Evolutionary conservation across 768 basidiomycete genomes (phyloP).

Genomic region (Collybiopsis confluens): DNA sequence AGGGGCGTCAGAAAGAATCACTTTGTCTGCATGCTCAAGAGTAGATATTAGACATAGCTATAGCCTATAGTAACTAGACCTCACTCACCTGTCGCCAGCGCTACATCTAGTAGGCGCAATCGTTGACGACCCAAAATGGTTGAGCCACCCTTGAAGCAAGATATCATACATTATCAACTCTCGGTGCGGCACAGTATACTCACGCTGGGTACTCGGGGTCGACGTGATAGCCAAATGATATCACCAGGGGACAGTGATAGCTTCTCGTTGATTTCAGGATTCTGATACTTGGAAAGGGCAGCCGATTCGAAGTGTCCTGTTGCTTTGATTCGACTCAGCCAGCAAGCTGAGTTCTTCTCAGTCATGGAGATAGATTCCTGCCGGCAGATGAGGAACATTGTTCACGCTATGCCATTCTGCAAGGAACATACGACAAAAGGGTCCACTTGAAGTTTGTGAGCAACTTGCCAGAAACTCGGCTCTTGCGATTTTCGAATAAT

Average conservation of each 20-base stretch:
- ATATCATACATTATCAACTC: not conserved
- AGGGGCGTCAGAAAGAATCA: constrained; percentile 51
- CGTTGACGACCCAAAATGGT: constrained; percentile 74
- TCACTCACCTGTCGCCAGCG: constrained; percentile 54
- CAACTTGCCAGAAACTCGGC: constrained; percentile 36
- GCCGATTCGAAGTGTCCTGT: constrained; percentile 18
- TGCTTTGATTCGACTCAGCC: constrained; percentile 38
- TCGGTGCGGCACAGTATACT: too few relatives aligned
- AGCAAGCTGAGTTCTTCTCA: constrained; percentile 37
- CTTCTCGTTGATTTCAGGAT: constrained; percentile 32
- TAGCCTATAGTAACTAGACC: constrained; percentile 6
- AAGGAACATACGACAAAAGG: constrained; percentile 24
- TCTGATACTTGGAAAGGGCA: constrained; percentile 17
- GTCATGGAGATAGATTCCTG: constrained; percentile 51
- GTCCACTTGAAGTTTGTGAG: constrained; percentile 27
- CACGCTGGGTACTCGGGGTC: constrained; percentile 51
- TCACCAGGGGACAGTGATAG: constrained; percentile 46
- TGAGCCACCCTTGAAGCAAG: constrained; percentile 67
- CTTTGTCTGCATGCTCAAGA: constrained; percentile 48
- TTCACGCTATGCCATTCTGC: not conserved
- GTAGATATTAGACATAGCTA: constrained; percentile 1
- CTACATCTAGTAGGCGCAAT: constrained; percentile 60
- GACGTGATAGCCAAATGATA: constrained; percentile 54
- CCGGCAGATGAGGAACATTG: not conserved
- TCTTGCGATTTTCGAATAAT: constrained; percentile 38